Evolutionary conservation across 306 rosid species (phyloP).

Genomic region (Rosa multiflora): DNA sequence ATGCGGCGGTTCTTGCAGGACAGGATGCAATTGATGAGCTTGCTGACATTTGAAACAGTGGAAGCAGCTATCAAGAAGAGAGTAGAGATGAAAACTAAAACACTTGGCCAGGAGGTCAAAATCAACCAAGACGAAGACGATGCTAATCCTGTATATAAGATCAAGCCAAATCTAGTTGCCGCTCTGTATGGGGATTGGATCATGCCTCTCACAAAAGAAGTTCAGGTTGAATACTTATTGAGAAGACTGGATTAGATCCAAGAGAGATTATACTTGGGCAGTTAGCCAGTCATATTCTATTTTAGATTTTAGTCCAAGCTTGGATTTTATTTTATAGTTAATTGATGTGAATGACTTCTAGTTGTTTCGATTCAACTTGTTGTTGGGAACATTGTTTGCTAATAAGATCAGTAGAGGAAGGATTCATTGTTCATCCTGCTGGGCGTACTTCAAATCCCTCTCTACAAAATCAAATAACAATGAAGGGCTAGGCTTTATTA

Average conservation of each 20-base stretch:
- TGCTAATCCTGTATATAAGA: constrained; percentile 35
- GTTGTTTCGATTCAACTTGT: neutral
- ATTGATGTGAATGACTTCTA: neutral
- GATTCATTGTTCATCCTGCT: neutral
- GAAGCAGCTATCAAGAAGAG: constrained; percentile 45
- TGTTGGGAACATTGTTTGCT: neutral
- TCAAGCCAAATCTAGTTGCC: constrained; percentile 45
- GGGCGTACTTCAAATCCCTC: neutral
- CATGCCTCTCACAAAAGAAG: constrained; percentile 63
- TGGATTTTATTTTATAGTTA: neutral
- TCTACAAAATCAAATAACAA: neutral
- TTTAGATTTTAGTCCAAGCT: neutral
- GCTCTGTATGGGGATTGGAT: constrained; percentile 47
- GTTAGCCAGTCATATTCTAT: neutral
- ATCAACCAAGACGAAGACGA: constrained; percentile 19
- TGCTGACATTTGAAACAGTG: constrained; percentile 45
- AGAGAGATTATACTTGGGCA: neutral
- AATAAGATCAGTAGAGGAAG: neutral
- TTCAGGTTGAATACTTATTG: constrained; percentile 54
- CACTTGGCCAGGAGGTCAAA: constrained; percentile 37
- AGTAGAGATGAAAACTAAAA: constrained; percentile 47
- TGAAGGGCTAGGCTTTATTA: neutral
- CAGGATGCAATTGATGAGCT: constrained; percentile 30
- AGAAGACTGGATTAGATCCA: constrained; percentile 37
- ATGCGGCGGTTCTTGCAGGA: constrained; percentile 35